Percentiles rank a stretch among this genome's conserved stretches.
Evolutionary conservation across 441 rosid species (phyloP).

Genomic region (Geranium incanum): DNA sequence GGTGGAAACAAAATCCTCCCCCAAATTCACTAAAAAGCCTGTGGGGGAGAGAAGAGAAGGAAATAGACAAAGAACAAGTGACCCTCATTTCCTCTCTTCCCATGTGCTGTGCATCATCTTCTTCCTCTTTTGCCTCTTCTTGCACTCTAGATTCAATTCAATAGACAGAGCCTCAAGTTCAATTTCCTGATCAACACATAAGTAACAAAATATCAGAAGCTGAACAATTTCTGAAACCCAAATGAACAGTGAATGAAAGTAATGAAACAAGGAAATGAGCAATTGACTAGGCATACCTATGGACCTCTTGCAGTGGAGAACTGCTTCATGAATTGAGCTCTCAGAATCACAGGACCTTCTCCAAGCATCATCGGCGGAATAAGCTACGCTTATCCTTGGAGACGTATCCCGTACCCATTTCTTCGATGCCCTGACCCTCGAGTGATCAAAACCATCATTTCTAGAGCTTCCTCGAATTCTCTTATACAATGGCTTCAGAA

Average conservation of each 20-base stretch:
- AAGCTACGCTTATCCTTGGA: conserved; percentile 62
- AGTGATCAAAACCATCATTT: conserved; percentile 28
- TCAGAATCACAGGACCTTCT: conserved; percentile 85
- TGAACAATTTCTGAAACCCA: neutral
- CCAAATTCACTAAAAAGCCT: neutral
- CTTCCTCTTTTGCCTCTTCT: neutral
- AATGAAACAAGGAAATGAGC: neutral
- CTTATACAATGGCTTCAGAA: conserved; percentile 56
- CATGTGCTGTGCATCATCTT: conserved; percentile 23
- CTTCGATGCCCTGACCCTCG: conserved; percentile 36
- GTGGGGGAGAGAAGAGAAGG: neutral
- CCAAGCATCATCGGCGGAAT: conserved; percentile 59
- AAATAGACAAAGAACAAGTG: conserved; percentile 32
- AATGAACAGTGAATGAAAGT: neutral
- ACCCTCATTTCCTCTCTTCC: conserved; percentile 26
- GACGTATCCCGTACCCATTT: conserved; percentile 49
- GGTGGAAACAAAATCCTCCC: conserved; percentile 7
- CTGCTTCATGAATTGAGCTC: conserved; percentile 91
- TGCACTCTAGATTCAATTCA: conserved; percentile 10
- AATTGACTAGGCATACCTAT: conserved; percentile 35
- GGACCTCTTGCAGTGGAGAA: conserved; percentile 93
- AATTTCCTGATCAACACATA: conserved; percentile 39
- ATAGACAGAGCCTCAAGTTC: conserved; percentile 21
- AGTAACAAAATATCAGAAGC: conserved; percentile 16
- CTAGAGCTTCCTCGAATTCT: conserved; percentile 35